Evolutionary conservation across 2,329 filamentous ascomycete genomes (phyloP), one percentile per base, ranked within the genome.

Genomic region (Penicillium sp.): DNA sequence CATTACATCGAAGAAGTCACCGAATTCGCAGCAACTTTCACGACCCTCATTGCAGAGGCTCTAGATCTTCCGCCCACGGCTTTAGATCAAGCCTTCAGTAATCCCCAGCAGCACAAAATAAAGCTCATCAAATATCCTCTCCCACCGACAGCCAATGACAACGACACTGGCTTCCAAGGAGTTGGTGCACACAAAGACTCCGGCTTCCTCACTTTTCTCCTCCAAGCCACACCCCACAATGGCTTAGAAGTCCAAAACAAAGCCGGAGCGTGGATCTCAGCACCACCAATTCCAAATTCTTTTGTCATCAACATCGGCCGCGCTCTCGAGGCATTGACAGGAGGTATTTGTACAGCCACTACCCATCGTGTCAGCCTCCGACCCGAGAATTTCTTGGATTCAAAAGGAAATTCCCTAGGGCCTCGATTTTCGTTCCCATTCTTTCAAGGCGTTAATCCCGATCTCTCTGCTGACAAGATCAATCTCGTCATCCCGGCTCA

Each of bases 191-290:
- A 83, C 56, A 82, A 80, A 8, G 80, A 82, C 58, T 78, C 79
- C 29, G 75, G 80, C 47, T 79, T 78, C 54, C 78, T 82, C 55
- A 82, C 80, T 1, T 79, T 81, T 53, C 70, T 82, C 2, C 74
- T 76, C 11, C 80, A 81, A 58, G 79, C 78, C 37, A 69, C 69
- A 2, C 69, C 72, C 1, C 72, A 75, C 29, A 75, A 73, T 4
- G 80, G 81, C 0, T 73, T 83, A 0, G 78, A 83, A 57, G 80
- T 81, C 0, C 72, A 82, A 48, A 80, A 77, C 58, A 79, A 79
- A 55, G 64, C 72, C 2, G 80, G 79, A 0, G 67, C 70, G 10
- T 82, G 79, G 80, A 71, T 82, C 23, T 67, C 77, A 19, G 79
- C 76, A 6, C 68, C 72, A 23, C 79, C 80, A 1, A 68, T 81